phyloP scores from a whole-genome alignment of 2,329 filamentous ascomycete species.

The Polytolypa hystricis region DNA sequence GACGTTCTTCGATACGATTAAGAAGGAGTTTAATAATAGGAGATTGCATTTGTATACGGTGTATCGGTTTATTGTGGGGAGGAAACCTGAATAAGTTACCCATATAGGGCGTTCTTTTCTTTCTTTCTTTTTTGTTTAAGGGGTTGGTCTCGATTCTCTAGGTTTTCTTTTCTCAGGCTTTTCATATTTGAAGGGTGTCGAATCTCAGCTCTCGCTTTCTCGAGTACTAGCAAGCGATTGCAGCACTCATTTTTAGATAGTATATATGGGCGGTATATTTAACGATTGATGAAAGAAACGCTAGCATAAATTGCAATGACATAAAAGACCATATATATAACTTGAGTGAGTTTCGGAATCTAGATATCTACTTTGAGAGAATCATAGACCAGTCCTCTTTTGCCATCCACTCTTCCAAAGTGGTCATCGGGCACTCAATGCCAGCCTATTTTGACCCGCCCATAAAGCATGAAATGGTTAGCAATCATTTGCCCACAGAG shows the following conservation, averaged over 20 bases:
- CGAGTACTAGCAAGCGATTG: too few species aligned
- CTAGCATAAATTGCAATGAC: too few species aligned
- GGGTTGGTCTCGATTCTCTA: too few species aligned
- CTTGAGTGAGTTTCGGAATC: too few species aligned
- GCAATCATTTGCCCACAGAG: neutral
- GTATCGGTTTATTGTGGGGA: neutral
- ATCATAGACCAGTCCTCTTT: conserved; percentile 19
- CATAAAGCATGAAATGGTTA: neutral
- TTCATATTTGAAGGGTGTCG: too few species aligned
- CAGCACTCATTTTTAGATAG: too few species aligned
- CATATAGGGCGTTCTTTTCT: neutral
- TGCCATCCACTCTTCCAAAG: conserved; percentile 18
- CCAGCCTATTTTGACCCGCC: conserved; percentile 24
- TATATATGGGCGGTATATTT: too few species aligned
- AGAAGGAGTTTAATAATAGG: conserved; percentile 21
- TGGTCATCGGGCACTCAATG: conserved; percentile 28
- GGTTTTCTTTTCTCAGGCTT: too few species aligned
- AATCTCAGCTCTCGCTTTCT: too few species aligned
- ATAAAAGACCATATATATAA: too few species aligned
- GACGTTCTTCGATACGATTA: conserved; percentile 22
- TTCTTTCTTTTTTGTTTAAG: neutral
- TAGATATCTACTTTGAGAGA: too few species aligned
- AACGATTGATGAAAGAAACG: too few species aligned
- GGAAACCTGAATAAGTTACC: neutral
- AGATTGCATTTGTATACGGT: conserved; percentile 20